Conservation (phyloP, 2,329 filamentous ascomycete genomes). For the Fusarium metavorans region DNA sequence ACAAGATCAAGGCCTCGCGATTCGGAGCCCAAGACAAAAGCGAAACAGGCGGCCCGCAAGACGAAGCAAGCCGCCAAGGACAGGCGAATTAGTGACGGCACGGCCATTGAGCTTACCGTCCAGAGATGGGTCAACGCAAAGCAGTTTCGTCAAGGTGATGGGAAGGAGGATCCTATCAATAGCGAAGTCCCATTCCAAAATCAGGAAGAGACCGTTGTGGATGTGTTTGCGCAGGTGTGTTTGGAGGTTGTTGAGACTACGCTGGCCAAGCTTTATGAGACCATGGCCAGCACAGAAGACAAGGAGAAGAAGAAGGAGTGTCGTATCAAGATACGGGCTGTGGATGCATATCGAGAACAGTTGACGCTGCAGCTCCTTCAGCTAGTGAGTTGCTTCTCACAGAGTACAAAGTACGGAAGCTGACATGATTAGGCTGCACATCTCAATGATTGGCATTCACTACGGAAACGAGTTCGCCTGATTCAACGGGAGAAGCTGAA, state of each 20-base stretch:
- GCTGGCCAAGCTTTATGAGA: conserved; percentile 61
- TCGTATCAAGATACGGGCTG: conserved; percentile 65
- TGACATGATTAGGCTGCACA: conserved; percentile 63
- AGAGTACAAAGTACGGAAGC: background rate
- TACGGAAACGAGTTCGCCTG: conserved; percentile 68
- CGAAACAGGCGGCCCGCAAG: conserved; percentile 34
- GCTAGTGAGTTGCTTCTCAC: conserved; percentile 60
- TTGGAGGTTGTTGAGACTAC: conserved; percentile 68
- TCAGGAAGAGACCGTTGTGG: conserved; percentile 70
- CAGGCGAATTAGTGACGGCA: conserved; percentile 39
- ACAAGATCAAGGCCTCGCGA: conserved; percentile 32
- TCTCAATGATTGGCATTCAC: conserved; percentile 68
- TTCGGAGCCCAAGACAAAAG: conserved; percentile 35
- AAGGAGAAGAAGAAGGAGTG: conserved; percentile 64
- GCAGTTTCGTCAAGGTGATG: conserved; percentile 53
- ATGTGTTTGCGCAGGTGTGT: conserved; percentile 72
- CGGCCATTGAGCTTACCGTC: conserved; percentile 66
- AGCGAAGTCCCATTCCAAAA: conserved; percentile 66
- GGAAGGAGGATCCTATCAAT: conserved; percentile 59
- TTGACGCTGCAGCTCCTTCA: conserved; percentile 67
- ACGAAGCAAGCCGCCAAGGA: conserved; percentile 38
- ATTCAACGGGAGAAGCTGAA: conserved; percentile 68
- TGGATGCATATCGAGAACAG: conserved; percentile 71
- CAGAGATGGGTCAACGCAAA: conserved; percentile 68
- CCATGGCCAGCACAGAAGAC: conserved; percentile 54